phyloP scores from a whole-genome alignment of 2,329 filamentous ascomycete genomes.

The Pseudogymnoascus sp. region DNA sequence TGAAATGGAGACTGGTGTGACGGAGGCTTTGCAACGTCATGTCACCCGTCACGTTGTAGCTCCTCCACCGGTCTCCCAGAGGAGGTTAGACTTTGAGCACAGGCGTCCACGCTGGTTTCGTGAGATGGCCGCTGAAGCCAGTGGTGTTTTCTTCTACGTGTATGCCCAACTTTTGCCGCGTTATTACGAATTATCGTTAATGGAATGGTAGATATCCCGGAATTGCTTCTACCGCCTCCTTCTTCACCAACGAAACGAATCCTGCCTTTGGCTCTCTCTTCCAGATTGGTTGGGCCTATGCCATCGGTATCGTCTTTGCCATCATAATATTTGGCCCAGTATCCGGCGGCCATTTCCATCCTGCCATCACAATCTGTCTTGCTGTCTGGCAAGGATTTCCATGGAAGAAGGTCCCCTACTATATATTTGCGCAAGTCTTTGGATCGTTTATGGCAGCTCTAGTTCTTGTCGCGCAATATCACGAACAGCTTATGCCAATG shows the following conservation, averaged over 20 bases:
- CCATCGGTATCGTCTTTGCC: conserved; percentile 50
- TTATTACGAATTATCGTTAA: background rate
- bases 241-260: conserved; percentile 39
- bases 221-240: conserved; percentile 45
- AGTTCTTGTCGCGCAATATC: conserved; percentile 50
- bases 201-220: conserved; percentile 35
- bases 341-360: conserved; percentile 50
- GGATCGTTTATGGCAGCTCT: conserved; percentile 50
- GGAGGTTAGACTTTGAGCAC: conserved; percentile 49
- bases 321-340: conserved; percentile 49
- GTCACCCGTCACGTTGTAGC: conserved; percentile 42
- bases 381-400: conserved; percentile 51
- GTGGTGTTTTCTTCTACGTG: conserved; percentile 51
- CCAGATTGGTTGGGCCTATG: conserved; percentile 49
- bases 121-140: conserved; percentile 49
- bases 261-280: conserved; percentile 45
- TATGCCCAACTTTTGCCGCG: conserved; percentile 17
- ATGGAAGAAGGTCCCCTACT: conserved; percentile 49
- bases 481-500: conserved; percentile 41
- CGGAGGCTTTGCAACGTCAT: conserved; percentile 46
- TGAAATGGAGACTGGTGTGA: conserved; percentile 43
- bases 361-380: conserved; percentile 41
- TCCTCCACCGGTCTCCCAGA: conserved; percentile 43
- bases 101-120: conserved; percentile 45
- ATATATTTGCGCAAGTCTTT: conserved; percentile 50